A percentile compares a stretch with the other conserved stretches of the same genome.
Conservation (phyloP, 2,329 filamentous ascomycete genomes). For the Tolypocladium nubicola region DNA sequence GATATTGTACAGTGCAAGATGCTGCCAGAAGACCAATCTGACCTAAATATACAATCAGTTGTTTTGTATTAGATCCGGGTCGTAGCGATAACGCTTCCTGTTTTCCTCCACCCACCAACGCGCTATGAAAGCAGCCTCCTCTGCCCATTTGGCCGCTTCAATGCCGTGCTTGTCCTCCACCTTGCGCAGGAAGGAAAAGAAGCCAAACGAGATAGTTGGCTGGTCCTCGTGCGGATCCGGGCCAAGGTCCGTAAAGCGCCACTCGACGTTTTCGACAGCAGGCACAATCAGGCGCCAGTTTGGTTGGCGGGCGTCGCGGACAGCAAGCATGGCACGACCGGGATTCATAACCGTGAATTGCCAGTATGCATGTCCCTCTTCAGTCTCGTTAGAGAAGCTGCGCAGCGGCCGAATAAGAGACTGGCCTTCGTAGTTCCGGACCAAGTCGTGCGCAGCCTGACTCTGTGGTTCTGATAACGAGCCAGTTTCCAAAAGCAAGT, state of each 20-base stretch:
- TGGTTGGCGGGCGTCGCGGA: slow-evolving; percentile 9
- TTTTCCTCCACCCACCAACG: slow-evolving; percentile 25
- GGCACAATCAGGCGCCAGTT: slow-evolving; percentile 13
- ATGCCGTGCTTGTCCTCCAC: slow-evolving; percentile 12
- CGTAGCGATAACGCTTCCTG: slow-evolving; percentile 20
- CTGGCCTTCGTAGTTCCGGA: slow-evolving; percentile 23
- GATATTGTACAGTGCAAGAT: neutral
- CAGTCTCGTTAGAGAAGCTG: slow-evolving; percentile 6
- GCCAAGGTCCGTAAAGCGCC: slow-evolving; percentile 18
- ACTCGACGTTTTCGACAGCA: slow-evolving; percentile 15
- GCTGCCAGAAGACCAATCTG: neutral
- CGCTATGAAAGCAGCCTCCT: slow-evolving; percentile 20
- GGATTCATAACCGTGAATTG: slow-evolving; percentile 15
- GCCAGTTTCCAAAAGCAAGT: slow-evolving; percentile 21
- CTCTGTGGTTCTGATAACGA: slow-evolving; percentile 16
- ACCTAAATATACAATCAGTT: neutral
- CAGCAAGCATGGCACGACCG: slow-evolving; percentile 11
- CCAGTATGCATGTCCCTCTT: slow-evolving; percentile 10
- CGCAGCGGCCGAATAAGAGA: slow-evolving; percentile 21
- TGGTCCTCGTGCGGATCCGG: slow-evolving; percentile 18
- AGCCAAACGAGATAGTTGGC: slow-evolving; percentile 15
- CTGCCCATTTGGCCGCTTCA: slow-evolving; percentile 17
- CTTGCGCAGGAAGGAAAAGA: slow-evolving; percentile 7
- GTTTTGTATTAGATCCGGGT: neutral
- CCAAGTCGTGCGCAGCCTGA: slow-evolving; percentile 16